These are phyloP conservation scores for Pichia sp. DNA, from an alignment of 1,139 yeast species.

Conservation along the genomic window DNA sequence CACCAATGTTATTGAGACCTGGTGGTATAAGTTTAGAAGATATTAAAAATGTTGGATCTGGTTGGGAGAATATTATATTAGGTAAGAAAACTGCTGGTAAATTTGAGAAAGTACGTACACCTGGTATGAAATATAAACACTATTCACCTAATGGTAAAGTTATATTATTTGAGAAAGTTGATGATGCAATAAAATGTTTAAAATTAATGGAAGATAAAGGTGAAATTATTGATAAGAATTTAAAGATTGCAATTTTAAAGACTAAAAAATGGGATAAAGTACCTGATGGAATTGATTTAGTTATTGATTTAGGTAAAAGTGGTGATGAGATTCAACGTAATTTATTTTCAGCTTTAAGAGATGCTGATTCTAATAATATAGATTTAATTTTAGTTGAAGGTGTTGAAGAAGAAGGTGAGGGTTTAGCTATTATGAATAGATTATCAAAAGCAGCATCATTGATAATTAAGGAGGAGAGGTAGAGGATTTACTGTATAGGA, in stretches of 20 bases:
- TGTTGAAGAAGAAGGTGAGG: conserved; percentile 40
- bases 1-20: conserved; percentile 87
- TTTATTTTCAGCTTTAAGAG: conserved; percentile 60
- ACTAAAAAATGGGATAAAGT: conserved; percentile 31
- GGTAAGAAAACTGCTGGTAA: conserved; percentile 62
- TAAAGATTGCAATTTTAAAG: conserved; percentile 43
- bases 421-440: conserved; percentile 91
- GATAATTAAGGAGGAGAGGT: conserved; percentile 18
- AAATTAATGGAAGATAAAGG: conserved; percentile 21
- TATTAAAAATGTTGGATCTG: conserved; percentile 45
- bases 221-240: conserved; percentile 10
- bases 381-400: conserved; percentile 27
- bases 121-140: conserved; percentile 96
- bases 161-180: conserved; percentile 45
- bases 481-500: too few relatives aligned
- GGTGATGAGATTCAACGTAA: conserved; percentile 52
- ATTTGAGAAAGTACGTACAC: conserved; percentile 75
- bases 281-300: conserved; percentile 28
- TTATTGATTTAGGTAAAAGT: conserved; percentile 17
- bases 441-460: conserved; percentile 76
- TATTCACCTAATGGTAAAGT: conserved; percentile 89
- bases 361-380: conserved; percentile 22
- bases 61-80: conserved; percentile 56
- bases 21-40: conserved; percentile 88
- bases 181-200: conserved; percentile 33